Base-by-base conservation (phyloP, 108 stramenopile genomes). In the Nitzschia sp. region DNA sequence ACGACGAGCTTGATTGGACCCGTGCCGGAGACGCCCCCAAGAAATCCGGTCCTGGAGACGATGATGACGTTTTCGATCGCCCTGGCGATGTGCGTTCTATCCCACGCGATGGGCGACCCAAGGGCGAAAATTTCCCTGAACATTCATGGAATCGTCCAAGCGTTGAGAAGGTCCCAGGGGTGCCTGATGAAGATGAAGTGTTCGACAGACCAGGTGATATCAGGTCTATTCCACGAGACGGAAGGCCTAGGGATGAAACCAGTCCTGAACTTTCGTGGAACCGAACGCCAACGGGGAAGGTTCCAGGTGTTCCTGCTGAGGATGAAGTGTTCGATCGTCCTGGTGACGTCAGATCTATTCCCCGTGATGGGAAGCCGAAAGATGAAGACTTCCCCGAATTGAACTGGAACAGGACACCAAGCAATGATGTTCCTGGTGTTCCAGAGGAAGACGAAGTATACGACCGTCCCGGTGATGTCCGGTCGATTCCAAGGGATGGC, bases 361-460 rank as follows among this genome's bases (percentile, higher is more conserved):
- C 72, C n/a, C 63, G 72, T 21, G 69, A 61, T 67, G 70, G 70
- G 6, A 65, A 46, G 40, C 76, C 69, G 46, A 55, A 71, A 12
- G 52, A 66, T 34, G 24, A 38, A 24, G 69, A 69, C 52, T 15
- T 38, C 41, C 69, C 76, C 19, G 76, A 76, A 19, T n/a, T 58
- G 26, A 57, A 14, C 24, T 72, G 72, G 72, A 44, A 57, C n/a
- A 39, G 72, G 8, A 37, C n/a, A 34, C 57, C 59, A 8, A 20
- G 38, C 38, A 8, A 10, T n/a, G 41, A 21, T 11, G 34, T 65
- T 51, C 69, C 69, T 37, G 69, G 60, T 24, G 34, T 53, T 24
- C 54, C 60, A 10, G 75, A 76, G 25, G 67, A 76, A 14, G 52
- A 55, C 10, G 66, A 76, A 57, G 44, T 76, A 6, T 69, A 41